A percentile compares a stretch with the other conserved stretches of the same genome.
These are phyloP conservation scores for Mrakia blollopis DNA, from an alignment of 768 basidiomycete species.

Conservation along the genomic window DNA sequence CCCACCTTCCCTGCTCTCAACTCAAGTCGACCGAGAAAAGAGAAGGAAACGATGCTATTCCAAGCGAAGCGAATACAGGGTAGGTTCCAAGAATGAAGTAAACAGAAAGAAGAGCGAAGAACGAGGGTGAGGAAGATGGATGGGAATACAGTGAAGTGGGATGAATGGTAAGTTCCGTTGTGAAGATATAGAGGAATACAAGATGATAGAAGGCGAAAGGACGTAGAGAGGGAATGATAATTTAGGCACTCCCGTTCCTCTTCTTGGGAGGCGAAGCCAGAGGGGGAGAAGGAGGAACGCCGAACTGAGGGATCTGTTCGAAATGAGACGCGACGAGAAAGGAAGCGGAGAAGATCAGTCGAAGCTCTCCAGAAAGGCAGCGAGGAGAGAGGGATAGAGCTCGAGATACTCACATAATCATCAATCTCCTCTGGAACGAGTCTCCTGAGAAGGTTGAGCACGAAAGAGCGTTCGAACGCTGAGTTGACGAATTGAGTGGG, in stretches of 20 bases:
- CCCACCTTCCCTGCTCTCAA: too few species aligned
- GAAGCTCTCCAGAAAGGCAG: too few species aligned
- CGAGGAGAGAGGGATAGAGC: neutral
- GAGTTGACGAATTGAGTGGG: constrained; percentile 25
- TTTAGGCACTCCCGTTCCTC: neutral
- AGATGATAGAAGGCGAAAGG: neutral
- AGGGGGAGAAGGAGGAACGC: constrained; percentile 5
- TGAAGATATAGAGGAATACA: too few species aligned
- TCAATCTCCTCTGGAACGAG: constrained; percentile 5
- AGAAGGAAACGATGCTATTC: too few species aligned
- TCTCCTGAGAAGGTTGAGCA: constrained; percentile 11
- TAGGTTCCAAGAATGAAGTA: too few species aligned
- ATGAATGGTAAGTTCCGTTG: too few species aligned
- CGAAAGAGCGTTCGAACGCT: constrained; percentile 3
- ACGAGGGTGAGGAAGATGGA: too few species aligned
- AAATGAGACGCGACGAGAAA: neutral
- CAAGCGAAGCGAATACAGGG: too few species aligned
- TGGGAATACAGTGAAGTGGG: too few species aligned
- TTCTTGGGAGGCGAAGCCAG: neutral
- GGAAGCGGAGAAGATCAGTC: neutral
- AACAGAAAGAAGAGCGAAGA: neutral
- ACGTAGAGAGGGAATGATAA: neutral
- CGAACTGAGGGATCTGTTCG: constrained; percentile 1
- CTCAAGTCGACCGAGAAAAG: too few species aligned
- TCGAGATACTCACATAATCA: neutral